Evolutionary conservation across 2,329 filamentous ascomycete species (phyloP).

Genomic region (Elsinoe perseae): DNA sequence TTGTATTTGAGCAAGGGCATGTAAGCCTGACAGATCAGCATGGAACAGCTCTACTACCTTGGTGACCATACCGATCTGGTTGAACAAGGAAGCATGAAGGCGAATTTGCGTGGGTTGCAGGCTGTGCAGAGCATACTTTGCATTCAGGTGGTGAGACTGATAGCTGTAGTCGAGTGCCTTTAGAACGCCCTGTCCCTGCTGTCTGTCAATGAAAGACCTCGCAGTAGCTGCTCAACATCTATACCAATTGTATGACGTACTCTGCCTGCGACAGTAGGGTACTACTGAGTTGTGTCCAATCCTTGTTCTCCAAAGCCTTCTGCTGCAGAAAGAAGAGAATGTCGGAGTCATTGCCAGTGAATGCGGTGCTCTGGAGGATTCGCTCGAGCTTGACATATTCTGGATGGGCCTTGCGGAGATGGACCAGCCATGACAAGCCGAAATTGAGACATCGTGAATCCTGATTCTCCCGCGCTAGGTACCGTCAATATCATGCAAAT

Average conservation of each 20-base stretch:
- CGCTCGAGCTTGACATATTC: conserved; percentile 26
- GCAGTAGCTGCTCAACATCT: conserved; percentile 31
- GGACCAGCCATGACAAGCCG: conserved; percentile 89
- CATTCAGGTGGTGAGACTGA: conserved; percentile 73
- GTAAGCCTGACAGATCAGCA: conserved; percentile 36
- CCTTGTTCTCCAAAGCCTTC: conserved; percentile 39
- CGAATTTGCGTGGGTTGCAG: conserved; percentile 68
- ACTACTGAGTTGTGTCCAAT: conserved; percentile 14
- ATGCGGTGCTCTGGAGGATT: conserved; percentile 46
- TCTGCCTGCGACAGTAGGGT: conserved; percentile 58
- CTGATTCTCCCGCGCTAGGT: conserved; percentile 72
- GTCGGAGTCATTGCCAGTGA: conserved; percentile 72
- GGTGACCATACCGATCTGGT: conserved; percentile 55
- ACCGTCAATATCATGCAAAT: background rate
- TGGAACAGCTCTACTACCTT: too few relatives aligned
- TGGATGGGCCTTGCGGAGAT: conserved; percentile 80
- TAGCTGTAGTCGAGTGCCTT: conserved; percentile 67
- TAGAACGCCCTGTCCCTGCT: conserved; percentile 49
- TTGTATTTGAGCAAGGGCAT: conserved; percentile 50
- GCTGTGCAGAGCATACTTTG: conserved; percentile 65
- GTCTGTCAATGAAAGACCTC: conserved; percentile 17
- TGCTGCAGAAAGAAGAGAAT: conserved; percentile 74
- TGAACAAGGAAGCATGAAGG: conserved; percentile 65
- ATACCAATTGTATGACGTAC: conserved; percentile 64
- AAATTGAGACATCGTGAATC: conserved; percentile 92